Evolutionary conservation across 306 rosid genomes (phyloP).

Genomic region (Medicago arabica): DNA sequence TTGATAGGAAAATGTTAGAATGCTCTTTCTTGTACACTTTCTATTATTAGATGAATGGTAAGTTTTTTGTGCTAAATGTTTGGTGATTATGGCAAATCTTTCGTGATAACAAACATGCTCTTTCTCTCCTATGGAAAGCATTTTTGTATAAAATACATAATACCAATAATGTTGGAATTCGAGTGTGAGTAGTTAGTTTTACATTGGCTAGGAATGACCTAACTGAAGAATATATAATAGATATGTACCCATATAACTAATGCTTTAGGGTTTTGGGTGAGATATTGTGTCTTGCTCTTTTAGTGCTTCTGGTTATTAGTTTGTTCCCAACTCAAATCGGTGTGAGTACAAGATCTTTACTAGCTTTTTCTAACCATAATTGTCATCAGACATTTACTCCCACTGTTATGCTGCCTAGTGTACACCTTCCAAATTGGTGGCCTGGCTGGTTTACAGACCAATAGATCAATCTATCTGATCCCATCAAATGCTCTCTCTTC

Average conservation of each 20-base stretch:
- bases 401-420: constrained; percentile 1
- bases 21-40: neutral
- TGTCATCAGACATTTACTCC: neutral
- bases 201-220: neutral
- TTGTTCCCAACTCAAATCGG: neutral
- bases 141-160: neutral
- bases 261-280: neutral
- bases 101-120: too few species aligned
- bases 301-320: neutral
- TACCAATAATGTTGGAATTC: neutral
- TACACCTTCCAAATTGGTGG: constrained; percentile 8
- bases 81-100: too few species aligned
- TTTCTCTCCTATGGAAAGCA: neutral
- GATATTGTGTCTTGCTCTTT: neutral
- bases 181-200: neutral
- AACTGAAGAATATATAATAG: neutral
- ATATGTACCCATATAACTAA: neutral
- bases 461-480: neutral
- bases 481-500: neutral
- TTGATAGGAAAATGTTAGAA: neutral
- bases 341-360: neutral
- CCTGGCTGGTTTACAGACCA: neutral
- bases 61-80: too few species aligned
- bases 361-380: constrained; percentile 1
- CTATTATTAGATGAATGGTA: constrained; percentile 2